Conservation (phyloP, 2,329 filamentous ascomycete genomes). For the Cytospora mali region DNA sequence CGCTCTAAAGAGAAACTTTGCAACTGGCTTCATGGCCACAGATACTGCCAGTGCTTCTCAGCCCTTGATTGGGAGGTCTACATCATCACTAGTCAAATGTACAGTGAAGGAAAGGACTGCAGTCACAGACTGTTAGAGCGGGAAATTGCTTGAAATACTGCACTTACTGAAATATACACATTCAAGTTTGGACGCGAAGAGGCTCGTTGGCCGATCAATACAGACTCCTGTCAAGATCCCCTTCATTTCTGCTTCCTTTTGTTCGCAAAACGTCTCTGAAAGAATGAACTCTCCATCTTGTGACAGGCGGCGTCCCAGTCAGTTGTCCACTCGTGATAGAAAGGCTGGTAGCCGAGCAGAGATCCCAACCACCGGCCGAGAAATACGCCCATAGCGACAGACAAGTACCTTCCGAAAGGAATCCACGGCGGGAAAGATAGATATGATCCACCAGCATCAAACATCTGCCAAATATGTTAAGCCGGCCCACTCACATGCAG, state of each 20-base stretch:
- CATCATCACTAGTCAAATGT: too few relatives aligned
- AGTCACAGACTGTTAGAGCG: too few relatives aligned
- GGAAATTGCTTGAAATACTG: too few relatives aligned
- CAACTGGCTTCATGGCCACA: too few relatives aligned
- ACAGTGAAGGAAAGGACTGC: too few relatives aligned
- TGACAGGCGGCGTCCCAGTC: constrained; percentile 41
- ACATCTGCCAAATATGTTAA: constrained; percentile 35
- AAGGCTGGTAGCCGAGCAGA: constrained; percentile 43
- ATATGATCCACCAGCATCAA: constrained; percentile 44
- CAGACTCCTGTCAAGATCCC: too few relatives aligned
- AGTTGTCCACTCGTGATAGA: constrained; percentile 40
- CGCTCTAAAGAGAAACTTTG: too few relatives aligned
- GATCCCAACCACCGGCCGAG: constrained; percentile 44
- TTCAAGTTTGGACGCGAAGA: too few relatives aligned
- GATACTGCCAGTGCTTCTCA: too few relatives aligned
- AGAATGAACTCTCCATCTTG: constrained; percentile 38
- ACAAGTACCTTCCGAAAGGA: constrained; percentile 37
- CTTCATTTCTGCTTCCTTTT: background rate
- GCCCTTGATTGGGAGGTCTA: too few relatives aligned
- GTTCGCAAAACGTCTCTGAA: constrained; percentile 32
- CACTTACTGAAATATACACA: too few relatives aligned
- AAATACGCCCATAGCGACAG: constrained; percentile 36
- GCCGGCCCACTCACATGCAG: background rate
- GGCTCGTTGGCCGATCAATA: too few relatives aligned
- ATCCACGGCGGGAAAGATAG: constrained; percentile 40